Evolutionary conservation across 116 monocot species (phyloP), one percentile per base, ranked within the genome.

Genomic region (Phalaenopsis hybrid): DNA sequence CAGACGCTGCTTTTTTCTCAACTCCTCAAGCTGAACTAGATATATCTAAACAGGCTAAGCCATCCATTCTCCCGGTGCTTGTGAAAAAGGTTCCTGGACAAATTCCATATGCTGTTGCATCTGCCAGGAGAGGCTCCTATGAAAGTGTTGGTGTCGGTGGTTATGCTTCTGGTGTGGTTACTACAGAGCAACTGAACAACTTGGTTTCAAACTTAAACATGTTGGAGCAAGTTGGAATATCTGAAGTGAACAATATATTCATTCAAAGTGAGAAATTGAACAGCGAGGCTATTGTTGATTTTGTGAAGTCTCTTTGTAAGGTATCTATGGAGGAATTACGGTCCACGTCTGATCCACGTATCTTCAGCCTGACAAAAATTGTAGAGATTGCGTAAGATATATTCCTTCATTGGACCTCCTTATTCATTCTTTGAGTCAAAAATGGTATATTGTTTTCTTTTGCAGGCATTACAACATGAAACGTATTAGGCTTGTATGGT

Each of bases 91-190:
- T 87, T 74, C 87, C 89, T 90, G 91, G 86, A 1, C 81, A 76
- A 73, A 84, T 84, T 58, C 86, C 92, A 37, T 67, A 88, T 81
- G 46, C 90, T 15, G 80, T 83, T 81, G 74, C 83, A 82, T 77
- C 87, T 88, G 88, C 87, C 23, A 87, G 86, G 78, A 92, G 93
- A 58, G 93, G 96, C 80, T 92, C 93, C 59, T 96, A 96, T 92
- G 93, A 99, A 74, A 99, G 99, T 91, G 95, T 89, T 88, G 95
- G 95, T 81, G 92, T 95, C 80, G 95, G 93, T 78, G 95, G 95
- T 75, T 86, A 90, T 81, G 88, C 92, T 86, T 91, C 95, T 88
- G 95, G 92, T 51, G 61, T 85, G 59, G 91, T 94, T 82, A 96
- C 94, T 41, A 83, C 89, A 84, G 95, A 93, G 63, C 95, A 95